These are phyloP conservation scores for Xylariaceae sp. DNA, from an alignment of 2,329 filamentous ascomycete species.

Conservation along the genomic window DNA sequence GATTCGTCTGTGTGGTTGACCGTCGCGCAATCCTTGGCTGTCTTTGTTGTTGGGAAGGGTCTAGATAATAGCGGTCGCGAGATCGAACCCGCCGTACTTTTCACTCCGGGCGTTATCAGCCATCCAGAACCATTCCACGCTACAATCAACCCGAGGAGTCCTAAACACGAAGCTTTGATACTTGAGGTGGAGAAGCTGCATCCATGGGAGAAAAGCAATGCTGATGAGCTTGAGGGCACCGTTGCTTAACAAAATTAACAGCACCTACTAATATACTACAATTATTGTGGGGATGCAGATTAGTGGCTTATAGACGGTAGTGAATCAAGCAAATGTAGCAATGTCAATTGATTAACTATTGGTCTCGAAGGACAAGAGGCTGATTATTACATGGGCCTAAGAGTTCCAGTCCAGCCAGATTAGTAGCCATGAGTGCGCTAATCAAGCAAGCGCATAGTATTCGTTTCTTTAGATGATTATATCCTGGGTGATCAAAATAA, in stretches of 20 bases:
- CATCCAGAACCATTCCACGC: slow-evolving; percentile 33
- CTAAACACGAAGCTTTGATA: slow-evolving; percentile 36
- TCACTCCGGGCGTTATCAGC: slow-evolving; percentile 33
- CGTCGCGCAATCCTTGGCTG: slow-evolving; percentile 51
- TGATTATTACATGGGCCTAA: too few species aligned
- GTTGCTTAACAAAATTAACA: slow-evolving; percentile 5
- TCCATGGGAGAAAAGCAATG: slow-evolving; percentile 25
- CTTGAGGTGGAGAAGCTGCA: slow-evolving; percentile 20
- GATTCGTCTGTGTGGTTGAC: slow-evolving; percentile 41
- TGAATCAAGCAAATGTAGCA: too few species aligned
- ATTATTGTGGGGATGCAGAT: too few species aligned
- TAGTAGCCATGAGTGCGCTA: too few species aligned
- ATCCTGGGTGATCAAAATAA: too few species aligned
- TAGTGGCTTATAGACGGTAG: too few species aligned
- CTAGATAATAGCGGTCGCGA: slow-evolving; percentile 46
- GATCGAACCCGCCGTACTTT: slow-evolving; percentile 29
- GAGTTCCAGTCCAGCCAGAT: too few species aligned
- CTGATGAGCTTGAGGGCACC: slow-evolving; percentile 13
- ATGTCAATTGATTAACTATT: too few species aligned
- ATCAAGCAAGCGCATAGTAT: too few species aligned
- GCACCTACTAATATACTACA: too few species aligned
- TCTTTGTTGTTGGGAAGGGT: slow-evolving; percentile 50
- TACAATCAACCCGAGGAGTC: slow-evolving; percentile 33
- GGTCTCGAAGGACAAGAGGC: too few species aligned
- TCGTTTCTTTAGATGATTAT: too few species aligned